phyloP scores from a whole-genome alignment of 1,139 yeast genomes.

The Protomyces gravidus region DNA sequence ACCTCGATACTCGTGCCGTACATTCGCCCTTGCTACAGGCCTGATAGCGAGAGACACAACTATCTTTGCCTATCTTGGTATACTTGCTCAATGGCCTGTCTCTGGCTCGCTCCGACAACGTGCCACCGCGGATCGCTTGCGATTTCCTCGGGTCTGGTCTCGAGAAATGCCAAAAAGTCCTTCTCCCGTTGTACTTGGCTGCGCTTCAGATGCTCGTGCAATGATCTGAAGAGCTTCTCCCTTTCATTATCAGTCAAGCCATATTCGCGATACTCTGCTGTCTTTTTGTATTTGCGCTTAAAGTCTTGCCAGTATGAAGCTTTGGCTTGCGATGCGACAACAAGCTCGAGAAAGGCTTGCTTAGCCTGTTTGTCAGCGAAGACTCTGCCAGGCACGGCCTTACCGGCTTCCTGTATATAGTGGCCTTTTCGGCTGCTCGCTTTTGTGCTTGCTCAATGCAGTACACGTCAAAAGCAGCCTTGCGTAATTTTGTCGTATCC shows the following conservation, averaged over 20 bases:
- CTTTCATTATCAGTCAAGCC: slow-evolving; percentile 43
- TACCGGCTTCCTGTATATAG: slow-evolving; percentile 31
- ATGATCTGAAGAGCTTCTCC: slow-evolving; percentile 45
- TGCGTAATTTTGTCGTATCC: slow-evolving; percentile 42
- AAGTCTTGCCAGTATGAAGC: slow-evolving; percentile 47
- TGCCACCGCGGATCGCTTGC: not conserved
- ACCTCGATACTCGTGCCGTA: slow-evolving; percentile 1
- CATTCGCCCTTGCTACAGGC: not conserved
- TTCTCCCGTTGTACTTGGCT: not conserved
- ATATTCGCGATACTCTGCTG: slow-evolving; percentile 38
- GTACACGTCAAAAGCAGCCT: slow-evolving; percentile 47
- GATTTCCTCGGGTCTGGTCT: not conserved
- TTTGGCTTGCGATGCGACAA: slow-evolving; percentile 40
- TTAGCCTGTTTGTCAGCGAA: slow-evolving; percentile 34
- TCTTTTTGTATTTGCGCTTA: slow-evolving; percentile 44
- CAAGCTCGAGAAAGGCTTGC: slow-evolving; percentile 40
- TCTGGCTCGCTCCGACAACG: not conserved
- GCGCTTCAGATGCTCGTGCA: slow-evolving; percentile 30
- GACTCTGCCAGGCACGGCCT: slow-evolving; percentile 1
- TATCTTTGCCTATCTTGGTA: not conserved
- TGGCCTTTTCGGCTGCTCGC: slow-evolving; percentile 30
- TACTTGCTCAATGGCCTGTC: not conserved
- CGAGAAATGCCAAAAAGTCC: slow-evolving; percentile 9
- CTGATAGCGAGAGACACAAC: too few relatives aligned
- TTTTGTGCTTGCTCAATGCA: slow-evolving; percentile 37